Base-by-base conservation (phyloP, 2,329 filamentous ascomycete genomes). In the Trichophyton verrucosum region DNA sequence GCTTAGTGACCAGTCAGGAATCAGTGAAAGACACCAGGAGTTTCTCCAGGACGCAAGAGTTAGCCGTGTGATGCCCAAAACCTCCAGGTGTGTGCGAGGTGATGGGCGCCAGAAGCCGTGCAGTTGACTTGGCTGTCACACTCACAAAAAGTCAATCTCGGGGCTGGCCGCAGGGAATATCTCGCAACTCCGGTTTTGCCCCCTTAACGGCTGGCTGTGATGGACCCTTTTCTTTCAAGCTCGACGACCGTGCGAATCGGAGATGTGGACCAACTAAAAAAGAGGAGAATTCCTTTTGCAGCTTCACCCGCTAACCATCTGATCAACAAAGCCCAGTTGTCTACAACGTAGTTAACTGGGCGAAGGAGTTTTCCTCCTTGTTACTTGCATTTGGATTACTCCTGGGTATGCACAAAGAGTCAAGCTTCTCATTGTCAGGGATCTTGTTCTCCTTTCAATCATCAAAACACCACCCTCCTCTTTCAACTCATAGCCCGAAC, bases 241-340 rank as follows among this genome's bases (percentile, higher is more conserved):
- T 20, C 49, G 17, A 55, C n/a, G 49, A 27, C 49, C 30, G 49
- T 36, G 49, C 49, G n/a, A 55, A 55, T 55, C 49, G 49, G 49
- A 36, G 27, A n/a, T 55, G 49, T 36, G 49, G 30, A 36, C 46
- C 46, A 49, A 49, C 46, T 44, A 22, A 49, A 49, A 49, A 49
- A 49, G 22, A 49, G 46, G 9, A 33, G 49, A 55, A 55, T 55
- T 55, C 27, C 49, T 55, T 55, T 55, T 55, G 49, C 27, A 27
- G 46, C 46, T 49, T 36, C 49, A 55, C 49, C 30, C 49, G 49
- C 49, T 36, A 33, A 55, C 40, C 27, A 55, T 55, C 49, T 36
- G 30, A 55, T 36, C 49, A 55, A 55, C 49, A 36, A 38, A 11
- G 46, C 46, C 24, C 49, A 24, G 20, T 24, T 27, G 27, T 36